Evolutionary conservation across 768 basidiomycete species (phyloP), one percentile per base, ranked within the genome.

Genomic region (Amanita exitialis): DNA sequence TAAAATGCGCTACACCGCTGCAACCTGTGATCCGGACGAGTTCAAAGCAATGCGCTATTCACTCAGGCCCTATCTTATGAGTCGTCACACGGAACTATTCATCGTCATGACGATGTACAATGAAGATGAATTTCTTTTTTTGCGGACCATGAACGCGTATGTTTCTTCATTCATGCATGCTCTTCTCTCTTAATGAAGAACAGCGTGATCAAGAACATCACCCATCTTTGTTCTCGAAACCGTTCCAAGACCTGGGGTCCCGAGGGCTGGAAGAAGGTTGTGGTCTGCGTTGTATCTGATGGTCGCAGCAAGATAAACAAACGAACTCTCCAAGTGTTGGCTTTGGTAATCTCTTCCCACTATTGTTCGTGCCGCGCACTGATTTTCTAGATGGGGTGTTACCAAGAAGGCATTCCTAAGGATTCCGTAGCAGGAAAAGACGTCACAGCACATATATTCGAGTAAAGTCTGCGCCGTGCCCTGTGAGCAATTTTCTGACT

Each of bases 71-170:
- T 92, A 83, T 64, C 74, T 92, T 1, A 78, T 79, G 58, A 80
- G 80, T 51, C 83, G 92, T 49, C 75, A 83, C 48, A 95, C 92
- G 7, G 93, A 95, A 66, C 75, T 96, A 12, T 93, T 95, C 69
- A 90, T 96, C 58, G 91, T 94, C 37, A 89, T 95, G 82, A 95
- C 92, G 39, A 94, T 95, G 90, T 90, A 90, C 65, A 94, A 94
- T 63, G 92, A 96, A 69, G 89, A 90, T 61, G 86, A 90, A 61
- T 70, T 82, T 7, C 70, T 89, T 23, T 90, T 90, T 63, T 71
- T 72, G 61, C 78, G 74, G 61, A 92, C 89, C 9, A 90, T 92
- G 86, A 90, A 90, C 58, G 79, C 86, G 83, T 85, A 60, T 60
- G 83, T 73, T 35, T 34, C 37, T 20, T 4, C 12, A 27, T 36